phyloP scores from a whole-genome alignment of 1,284 basidiomycete species.

The Ganoderma lingzhi region DNA sequence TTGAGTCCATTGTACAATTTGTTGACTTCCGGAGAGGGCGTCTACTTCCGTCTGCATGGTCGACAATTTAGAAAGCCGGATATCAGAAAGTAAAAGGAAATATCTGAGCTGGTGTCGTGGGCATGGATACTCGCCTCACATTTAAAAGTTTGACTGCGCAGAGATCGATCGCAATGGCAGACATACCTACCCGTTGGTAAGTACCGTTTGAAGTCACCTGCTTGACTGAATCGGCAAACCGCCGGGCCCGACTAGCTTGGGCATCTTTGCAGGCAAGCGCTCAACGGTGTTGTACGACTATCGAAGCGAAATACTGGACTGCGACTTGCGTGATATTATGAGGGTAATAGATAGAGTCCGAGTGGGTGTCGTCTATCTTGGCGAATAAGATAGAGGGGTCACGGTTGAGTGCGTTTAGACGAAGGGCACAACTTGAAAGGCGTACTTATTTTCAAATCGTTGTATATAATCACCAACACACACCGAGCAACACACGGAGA shows the following conservation, averaged over 20 bases:
- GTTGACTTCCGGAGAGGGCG: no score
- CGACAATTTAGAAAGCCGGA: neutral
- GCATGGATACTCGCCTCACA: neutral
- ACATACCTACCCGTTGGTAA: neutral
- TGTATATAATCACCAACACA: neutral
- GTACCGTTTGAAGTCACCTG: neutral
- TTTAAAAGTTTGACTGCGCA: neutral
- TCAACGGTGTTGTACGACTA: neutral
- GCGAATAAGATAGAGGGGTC: neutral
- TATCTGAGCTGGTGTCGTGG: neutral
- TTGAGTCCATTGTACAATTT: no score
- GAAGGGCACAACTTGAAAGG: neutral
- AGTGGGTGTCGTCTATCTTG: neutral
- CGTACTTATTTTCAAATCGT: neutral
- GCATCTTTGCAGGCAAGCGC: neutral
- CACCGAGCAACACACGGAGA: neutral
- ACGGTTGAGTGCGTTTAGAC: neutral
- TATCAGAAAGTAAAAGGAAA: no score
- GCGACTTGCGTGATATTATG: neutral
- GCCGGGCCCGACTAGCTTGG: neutral
- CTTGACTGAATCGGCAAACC: neutral
- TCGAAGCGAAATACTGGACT: neutral
- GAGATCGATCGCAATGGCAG: neutral
- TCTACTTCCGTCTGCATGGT: neutral
- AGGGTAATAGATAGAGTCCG: neutral